phyloP scores from a whole-genome alignment of 305 asterid species.

The Solanum hybrid region DNA sequence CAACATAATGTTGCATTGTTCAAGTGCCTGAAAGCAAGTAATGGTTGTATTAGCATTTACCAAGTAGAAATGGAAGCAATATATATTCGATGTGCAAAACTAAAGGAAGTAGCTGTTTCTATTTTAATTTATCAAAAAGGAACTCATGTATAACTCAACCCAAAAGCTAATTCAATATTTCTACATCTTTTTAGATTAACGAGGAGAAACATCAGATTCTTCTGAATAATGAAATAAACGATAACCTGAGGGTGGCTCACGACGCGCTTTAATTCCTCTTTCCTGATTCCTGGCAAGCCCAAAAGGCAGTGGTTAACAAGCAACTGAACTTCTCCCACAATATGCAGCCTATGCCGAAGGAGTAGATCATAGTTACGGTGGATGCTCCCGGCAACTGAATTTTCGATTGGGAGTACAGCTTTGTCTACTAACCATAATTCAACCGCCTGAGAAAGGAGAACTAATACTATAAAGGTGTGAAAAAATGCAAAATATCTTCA shows the following conservation, averaged over 20 bases:
- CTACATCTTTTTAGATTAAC: background rate
- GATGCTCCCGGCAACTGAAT: slow-evolving; percentile 84
- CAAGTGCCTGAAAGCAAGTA: slow-evolving; percentile 50
- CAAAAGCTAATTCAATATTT: background rate
- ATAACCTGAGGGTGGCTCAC: slow-evolving; percentile 85
- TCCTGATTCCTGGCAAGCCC: slow-evolving; percentile 71
- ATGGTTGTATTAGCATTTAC: background rate
- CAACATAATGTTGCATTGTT: slow-evolving; percentile 48
- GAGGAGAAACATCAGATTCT: background rate
- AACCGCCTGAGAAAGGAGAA: slow-evolving; percentile 52
- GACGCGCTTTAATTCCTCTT: slow-evolving; percentile 58
- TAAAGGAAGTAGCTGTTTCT: background rate
- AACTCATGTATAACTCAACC: background rate
- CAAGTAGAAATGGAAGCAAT: background rate
- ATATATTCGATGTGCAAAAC: background rate
- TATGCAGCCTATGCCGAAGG: slow-evolving; percentile 75
- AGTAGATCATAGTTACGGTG: slow-evolving; percentile 78
- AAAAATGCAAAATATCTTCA: slow-evolving; percentile 7
- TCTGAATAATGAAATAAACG: background rate
- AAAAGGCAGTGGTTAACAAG: slow-evolving; percentile 70
- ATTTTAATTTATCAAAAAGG: background rate
- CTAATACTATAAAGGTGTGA: slow-evolving; percentile 7
- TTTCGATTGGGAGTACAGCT: slow-evolving; percentile 83
- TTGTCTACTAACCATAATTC: slow-evolving; percentile 85
- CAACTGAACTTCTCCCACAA: slow-evolving; percentile 78